Base-by-base conservation (phyloP, 2,329 filamentous ascomycete species). In the Ascochyta lentis region DNA sequence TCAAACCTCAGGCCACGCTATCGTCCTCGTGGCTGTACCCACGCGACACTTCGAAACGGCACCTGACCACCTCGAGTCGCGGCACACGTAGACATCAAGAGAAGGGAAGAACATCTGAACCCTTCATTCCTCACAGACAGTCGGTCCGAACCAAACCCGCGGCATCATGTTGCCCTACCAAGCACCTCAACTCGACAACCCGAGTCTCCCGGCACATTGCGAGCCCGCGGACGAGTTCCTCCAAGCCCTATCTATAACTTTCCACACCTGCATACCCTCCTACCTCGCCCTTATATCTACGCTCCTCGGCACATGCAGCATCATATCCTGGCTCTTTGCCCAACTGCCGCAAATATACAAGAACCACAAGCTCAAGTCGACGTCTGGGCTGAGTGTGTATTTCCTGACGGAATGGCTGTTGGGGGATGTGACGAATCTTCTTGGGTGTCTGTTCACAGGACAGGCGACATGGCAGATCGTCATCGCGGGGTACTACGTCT, bases 321-420 rank as follows among this genome's bases (percentile, higher is more conserved):
- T 89, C 57, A 64, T 87, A 46, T 84, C 86, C 39, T 89, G 87
- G 87, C 80, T 89, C 2, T 89, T 88, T 68, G 87, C 87, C 12
- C 87, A 89, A 70, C 77, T 89, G 26, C 87, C 87, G 1, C 87
- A 89, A 66, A 88, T 89, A 59, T 87, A 84, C 76, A 89, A 89
- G 77, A 89, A 89, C 68, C 85, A 85, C 68, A 79, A 79, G 48
- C 71, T 88, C 19, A 81, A 86, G 65, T 88, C 86, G 12, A 88
- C 86, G 0, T 86, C 86, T 1, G 86, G 87, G 0, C 70, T 89
- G 34, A 88, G 85, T 4, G 82, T 87, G 54, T 87, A 84, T 69
- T 89, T 89, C 70, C 75, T 89, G 43, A 77, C 83, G 2, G 86
- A 87, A 73, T 89, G 87, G 87, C 81, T 86, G 63, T 68, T 88